Base-by-base conservation (phyloP, 805 yeast genomes). In the Saccharomyces cerevisiae region DNA sequence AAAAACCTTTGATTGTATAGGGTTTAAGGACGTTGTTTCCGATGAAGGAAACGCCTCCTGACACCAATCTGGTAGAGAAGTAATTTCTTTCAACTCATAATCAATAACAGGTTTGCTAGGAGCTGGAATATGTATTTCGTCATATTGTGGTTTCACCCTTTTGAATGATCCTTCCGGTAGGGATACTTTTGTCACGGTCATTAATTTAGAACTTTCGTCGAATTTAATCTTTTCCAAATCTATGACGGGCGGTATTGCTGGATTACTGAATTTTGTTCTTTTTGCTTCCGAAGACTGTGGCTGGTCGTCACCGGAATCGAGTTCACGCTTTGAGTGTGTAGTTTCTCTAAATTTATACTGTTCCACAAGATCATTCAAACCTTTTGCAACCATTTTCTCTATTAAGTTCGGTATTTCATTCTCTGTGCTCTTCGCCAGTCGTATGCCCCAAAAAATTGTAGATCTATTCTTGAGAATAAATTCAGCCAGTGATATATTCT, bases 91-190 rank as follows among this genome's bases (percentile, higher is more conserved):
- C 10, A 87, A 68, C 17, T 71, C 60, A 24, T 64, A 63, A 27
- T 68, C 70, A 48, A 71, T 72, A 1, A 68, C 70, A 3, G 82
- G 76, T 27, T 78, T 75, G 14, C 71, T 67, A 0, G 97, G 96
- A 0, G 97, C 84, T 0, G 99, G 99, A n/a, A 94, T 81, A 57
- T 84, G 90, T 41, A 91, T 87, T 61, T 89, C 95, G 64, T 92
- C 98, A 70, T 92, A 92, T 4, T 79, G 72, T 55, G 80, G 82
- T 58, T 83, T 83, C 11, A 81, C 80, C 55, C 87, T 80, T 63
- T 87, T 89, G 66, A 81, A 87, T 0, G 98, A 87, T 2, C 96
- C 96, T 55, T 79, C 79, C 0, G 99, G 98, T 3, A 94, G 78
- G 52, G 78, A 77, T 24, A 94, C 81, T 56, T 83, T 85, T 0